A percentile compares a stretch with the other conserved stretches of the same genome.
Conservation (phyloP, 1,284 basidiomycete genomes). For the Golubevia sp. region DNA sequence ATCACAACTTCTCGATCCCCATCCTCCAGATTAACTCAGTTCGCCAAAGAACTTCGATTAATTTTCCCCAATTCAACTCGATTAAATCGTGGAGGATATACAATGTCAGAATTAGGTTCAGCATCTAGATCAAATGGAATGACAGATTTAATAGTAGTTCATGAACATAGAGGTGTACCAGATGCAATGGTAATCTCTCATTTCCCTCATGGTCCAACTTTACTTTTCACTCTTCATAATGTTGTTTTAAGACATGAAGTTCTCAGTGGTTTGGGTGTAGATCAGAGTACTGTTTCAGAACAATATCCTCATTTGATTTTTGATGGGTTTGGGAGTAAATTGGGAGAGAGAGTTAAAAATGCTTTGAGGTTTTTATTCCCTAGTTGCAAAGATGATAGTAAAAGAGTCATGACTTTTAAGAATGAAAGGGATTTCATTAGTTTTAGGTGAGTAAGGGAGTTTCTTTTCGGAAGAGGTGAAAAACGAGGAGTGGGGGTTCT, state of each 20-base stretch:
- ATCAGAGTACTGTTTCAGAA: conserved; percentile 45
- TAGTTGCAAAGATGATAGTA: conserved; percentile 52
- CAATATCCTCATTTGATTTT: conserved; percentile 60
- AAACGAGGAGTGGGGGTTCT: no score
- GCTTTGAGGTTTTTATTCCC: conserved; percentile 53
- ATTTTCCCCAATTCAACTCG: conserved; percentile 53
- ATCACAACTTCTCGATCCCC: conserved; percentile 56
- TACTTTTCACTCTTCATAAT: conserved; percentile 56
- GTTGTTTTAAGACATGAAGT: conserved; percentile 58
- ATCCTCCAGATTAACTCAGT: conserved; percentile 49
- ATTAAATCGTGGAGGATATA: conserved; percentile 56
- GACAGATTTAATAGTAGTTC: conserved; percentile 53
- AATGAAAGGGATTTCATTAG: conserved; percentile 54
- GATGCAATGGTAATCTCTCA: conserved; percentile 57
- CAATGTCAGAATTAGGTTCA: conserved; percentile 43
- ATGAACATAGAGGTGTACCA: conserved; percentile 58
- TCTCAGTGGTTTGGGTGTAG: conserved; percentile 4
- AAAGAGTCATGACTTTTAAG: conserved; percentile 50
- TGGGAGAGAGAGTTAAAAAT: conserved; percentile 40
- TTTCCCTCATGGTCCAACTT: conserved; percentile 57
- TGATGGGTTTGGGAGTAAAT: conserved; percentile 41
- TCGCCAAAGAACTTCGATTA: conserved; percentile 56
- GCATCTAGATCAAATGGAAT: conserved; percentile 51
- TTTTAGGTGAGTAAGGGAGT: conserved; percentile 39
- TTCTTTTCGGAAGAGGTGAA: no score